Evolutionary conservation across 345 rosid genomes (phyloP).

Genomic region (Brassica nigra): DNA sequence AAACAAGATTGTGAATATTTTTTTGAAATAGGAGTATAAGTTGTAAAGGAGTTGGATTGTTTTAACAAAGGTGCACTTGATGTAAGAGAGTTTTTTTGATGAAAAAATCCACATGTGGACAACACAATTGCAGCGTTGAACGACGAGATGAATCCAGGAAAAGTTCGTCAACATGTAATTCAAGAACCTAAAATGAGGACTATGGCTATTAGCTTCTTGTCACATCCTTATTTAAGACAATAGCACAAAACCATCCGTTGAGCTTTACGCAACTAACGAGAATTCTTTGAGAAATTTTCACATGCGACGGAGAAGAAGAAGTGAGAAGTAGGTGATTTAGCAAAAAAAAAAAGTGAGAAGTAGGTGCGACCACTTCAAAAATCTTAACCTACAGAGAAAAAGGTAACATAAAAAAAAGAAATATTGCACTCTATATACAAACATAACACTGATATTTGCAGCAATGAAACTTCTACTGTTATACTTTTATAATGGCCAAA

Average conservation of each 20-base stretch:
- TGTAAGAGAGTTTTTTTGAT: no score
- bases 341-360: slow-evolving; percentile 43
- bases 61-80: no score
- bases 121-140: slow-evolving; percentile 54
- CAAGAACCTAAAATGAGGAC: slow-evolving; percentile 47
- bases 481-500: no score
- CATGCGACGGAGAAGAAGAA: slow-evolving; percentile 40
- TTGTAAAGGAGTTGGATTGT: no score
- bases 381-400: slow-evolving; percentile 24
- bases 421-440: no score
- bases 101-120: slow-evolving; percentile 30
- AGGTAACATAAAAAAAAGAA: background rate
- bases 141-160: slow-evolving; percentile 52
- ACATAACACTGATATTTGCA: no score
- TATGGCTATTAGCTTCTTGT: slow-evolving; percentile 47
- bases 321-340: slow-evolving; percentile 1
- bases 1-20: no score
- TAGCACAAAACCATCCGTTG: no score
- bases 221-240: background rate
- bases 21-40: no score
- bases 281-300: slow-evolving; percentile 22
- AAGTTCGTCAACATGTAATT: slow-evolving; percentile 60
- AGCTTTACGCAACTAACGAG: no score
- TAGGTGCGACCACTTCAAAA: slow-evolving; percentile 53
- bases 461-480: no score